These are phyloP conservation scores for Phytophthora aleatoria DNA, from an alignment of 352 stramenopile species.

Conservation along the genomic window DNA sequence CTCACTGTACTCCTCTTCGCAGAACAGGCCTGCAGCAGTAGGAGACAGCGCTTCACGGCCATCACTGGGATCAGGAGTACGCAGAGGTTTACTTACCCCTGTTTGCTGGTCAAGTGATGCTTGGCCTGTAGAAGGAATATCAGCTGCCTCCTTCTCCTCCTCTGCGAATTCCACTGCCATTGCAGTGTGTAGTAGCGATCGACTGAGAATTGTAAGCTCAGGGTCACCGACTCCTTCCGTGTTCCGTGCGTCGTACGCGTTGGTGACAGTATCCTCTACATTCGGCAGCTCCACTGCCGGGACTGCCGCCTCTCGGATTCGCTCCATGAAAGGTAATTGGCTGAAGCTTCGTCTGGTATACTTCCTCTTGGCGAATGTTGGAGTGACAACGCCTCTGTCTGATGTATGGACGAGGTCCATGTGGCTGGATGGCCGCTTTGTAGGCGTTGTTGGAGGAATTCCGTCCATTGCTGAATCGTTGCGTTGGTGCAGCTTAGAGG, in stretches of 20 bases:
- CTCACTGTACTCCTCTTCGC: constrained; percentile 71
- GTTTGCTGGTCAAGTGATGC: constrained; percentile 7
- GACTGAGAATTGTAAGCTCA: constrained; percentile 53
- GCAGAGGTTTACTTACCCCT: constrained; percentile 1
- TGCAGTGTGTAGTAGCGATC: constrained; percentile 58
- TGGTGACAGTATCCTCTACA: constrained; percentile 45
- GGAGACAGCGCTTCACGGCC: constrained; percentile 42
- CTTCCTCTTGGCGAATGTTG: constrained; percentile 47
- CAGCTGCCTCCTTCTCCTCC: constrained; percentile 23
- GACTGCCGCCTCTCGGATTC: constrained; percentile 32
- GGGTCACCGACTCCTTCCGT: constrained; percentile 34
- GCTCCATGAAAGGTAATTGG: constrained; percentile 46
- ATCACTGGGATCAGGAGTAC: constrained; percentile 14
- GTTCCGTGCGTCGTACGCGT: constrained; percentile 37
- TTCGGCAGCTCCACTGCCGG: constrained; percentile 26
- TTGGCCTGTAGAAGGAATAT: neutral
- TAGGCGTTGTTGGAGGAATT: constrained; percentile 18
- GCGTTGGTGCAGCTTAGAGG: constrained; percentile 14
- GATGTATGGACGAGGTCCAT: constrained; percentile 28
- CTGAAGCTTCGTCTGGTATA: constrained; percentile 39
- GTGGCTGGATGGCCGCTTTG: constrained; percentile 35
- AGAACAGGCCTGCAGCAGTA: constrained; percentile 55
- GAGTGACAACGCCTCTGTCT: constrained; percentile 19
- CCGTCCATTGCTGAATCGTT: constrained; percentile 16
- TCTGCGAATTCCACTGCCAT: constrained; percentile 42